A percentile compares a stretch with the other conserved stretches of the same genome.
Conservation (phyloP, 1,284 basidiomycete genomes). For the Moesziomyces sp. region DNA sequence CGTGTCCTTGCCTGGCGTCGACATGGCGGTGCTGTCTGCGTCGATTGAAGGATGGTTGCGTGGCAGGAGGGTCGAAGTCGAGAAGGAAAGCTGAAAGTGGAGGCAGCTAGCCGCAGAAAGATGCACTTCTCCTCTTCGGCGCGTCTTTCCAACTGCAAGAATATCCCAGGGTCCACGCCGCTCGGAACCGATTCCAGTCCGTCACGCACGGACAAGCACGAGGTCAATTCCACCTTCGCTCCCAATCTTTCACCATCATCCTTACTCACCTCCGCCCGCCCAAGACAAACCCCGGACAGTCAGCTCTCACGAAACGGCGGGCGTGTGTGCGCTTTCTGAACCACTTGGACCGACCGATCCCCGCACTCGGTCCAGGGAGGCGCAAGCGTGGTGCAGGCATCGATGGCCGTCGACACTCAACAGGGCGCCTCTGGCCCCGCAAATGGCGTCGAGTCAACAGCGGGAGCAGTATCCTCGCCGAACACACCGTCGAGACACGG, state of each 20-base stretch:
- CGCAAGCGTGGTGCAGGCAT: not conserved
- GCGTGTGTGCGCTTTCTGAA: too few species aligned
- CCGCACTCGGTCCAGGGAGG: not conserved
- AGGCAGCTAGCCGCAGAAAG: constrained; percentile 1
- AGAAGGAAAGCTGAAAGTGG: not conserved
- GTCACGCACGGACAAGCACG: constrained; percentile 24
- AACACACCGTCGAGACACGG: constrained; percentile 19
- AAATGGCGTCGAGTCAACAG: not conserved
- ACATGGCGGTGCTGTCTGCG: constrained; percentile 17
- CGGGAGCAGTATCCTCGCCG: not conserved
- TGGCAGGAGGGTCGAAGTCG: not conserved
- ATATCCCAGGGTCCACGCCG: constrained; percentile 24
- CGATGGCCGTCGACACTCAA: constrained; percentile 4
- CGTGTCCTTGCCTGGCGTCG: constrained; percentile 36
- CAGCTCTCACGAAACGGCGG: not conserved
- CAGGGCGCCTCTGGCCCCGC: constrained; percentile 2
- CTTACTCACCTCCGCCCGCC: constrained; percentile 1
- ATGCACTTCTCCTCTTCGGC: too few species aligned
- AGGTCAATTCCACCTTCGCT: too few species aligned
- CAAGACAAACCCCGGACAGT: not conserved
- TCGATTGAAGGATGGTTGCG: not conserved
- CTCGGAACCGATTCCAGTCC: constrained; percentile 20
- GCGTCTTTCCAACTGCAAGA: too few species aligned
- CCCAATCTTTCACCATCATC: not conserved
- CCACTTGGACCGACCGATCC: not conserved